phyloP scores from a whole-genome alignment of 2,329 filamentous ascomycete species.

The Daldinia eschscholtzii region DNA sequence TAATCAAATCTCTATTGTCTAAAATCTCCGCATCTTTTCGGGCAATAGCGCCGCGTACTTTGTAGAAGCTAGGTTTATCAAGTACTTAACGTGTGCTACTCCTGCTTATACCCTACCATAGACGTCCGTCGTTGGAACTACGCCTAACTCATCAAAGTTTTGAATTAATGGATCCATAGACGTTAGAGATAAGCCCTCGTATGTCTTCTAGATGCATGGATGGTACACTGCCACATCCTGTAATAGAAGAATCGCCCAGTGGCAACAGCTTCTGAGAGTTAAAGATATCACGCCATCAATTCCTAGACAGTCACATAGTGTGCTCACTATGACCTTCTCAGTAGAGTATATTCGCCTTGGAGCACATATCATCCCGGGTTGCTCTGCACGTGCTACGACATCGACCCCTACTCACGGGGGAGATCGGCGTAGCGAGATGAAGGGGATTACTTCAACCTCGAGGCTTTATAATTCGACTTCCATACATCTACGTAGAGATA shows the following conservation, averaged over 20 bases:
- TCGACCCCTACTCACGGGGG: not conserved
- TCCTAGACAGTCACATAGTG: not conserved
- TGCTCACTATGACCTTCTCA: constrained; percentile 6
- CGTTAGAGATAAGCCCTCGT: not conserved
- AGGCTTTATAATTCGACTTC: not conserved
- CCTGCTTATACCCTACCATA: not conserved
- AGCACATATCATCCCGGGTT: not conserved
- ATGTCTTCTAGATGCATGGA: constrained; percentile 6
- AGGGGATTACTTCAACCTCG: not conserved
- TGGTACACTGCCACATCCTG: constrained; percentile 13
- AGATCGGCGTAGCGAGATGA: not conserved
- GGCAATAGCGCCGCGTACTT: not conserved
- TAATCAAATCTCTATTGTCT: not conserved
- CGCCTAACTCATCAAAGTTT: not conserved
- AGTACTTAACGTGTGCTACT: not conserved
- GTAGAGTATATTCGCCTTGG: not conserved
- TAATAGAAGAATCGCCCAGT: not conserved
- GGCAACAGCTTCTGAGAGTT: not conserved
- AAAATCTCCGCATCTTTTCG: not conserved
- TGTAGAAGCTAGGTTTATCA: not conserved
- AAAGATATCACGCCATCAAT: not conserved
- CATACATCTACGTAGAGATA: not conserved
- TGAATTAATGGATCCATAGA: not conserved
- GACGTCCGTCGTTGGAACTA: not conserved
- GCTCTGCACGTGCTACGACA: not conserved